phyloP scores from a whole-genome alignment of 129 eudicot species.

The Solidago caesia region DNA sequence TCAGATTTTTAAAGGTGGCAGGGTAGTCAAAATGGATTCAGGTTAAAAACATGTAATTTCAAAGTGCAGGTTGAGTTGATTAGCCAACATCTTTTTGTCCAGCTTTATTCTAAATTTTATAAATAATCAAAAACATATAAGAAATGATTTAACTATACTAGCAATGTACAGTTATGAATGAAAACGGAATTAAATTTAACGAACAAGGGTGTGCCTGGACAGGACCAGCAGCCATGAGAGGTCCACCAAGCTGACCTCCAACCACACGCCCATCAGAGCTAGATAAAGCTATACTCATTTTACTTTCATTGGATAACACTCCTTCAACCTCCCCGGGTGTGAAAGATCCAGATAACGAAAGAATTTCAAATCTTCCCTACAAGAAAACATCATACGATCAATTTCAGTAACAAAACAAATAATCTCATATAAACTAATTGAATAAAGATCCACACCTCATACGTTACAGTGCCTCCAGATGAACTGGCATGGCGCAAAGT shows the following conservation, averaged over 20 bases:
- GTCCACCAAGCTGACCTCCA: constrained; percentile 81
- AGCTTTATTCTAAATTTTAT: background rate
- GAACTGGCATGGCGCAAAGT: constrained; percentile 61
- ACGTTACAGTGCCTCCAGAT: constrained; percentile 69
- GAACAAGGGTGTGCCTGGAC: constrained; percentile 54
- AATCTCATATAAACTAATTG: background rate
- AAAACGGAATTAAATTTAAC: background rate
- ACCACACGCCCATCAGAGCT: constrained; percentile 73
- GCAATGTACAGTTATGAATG: background rate
- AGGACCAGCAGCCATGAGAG: constrained; percentile 67
- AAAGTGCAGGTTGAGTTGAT: background rate
- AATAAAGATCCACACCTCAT: constrained; percentile 51
- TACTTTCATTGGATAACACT: constrained; percentile 29
- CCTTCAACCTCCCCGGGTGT: constrained; percentile 55
- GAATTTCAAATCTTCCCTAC: constrained; percentile 82
- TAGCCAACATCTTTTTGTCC: background rate
- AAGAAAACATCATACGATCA: constrained; percentile 8
- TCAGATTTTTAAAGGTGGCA: background rate
- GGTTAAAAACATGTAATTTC: background rate
- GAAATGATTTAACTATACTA: background rate
- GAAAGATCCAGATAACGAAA: constrained; percentile 70
- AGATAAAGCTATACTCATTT: constrained; percentile 61
- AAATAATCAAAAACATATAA: background rate
- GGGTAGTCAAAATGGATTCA: background rate
- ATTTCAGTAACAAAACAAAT: background rate